Conservation (phyloP, 768 basidiomycete genomes). For the Cystobasidium onofrii region DNA sequence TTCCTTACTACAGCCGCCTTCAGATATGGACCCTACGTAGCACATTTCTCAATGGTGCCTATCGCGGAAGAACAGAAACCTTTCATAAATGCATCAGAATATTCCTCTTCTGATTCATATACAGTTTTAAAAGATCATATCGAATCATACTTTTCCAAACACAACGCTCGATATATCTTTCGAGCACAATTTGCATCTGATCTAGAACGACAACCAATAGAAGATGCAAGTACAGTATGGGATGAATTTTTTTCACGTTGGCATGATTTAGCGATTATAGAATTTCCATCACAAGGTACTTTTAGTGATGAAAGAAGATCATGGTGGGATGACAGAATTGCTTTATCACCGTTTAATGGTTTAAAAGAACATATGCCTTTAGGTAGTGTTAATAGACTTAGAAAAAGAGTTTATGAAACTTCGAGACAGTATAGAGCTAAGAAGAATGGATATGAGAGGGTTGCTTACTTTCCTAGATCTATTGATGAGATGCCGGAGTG, state of each 20-base stretch:
- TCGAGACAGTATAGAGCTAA: not conserved
- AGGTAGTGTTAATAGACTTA: conserved; percentile 28
- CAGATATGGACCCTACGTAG: conserved; percentile 27
- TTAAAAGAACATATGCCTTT: conserved; percentile 26
- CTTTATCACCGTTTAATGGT: conserved; percentile 33
- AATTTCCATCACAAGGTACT: conserved; percentile 20
- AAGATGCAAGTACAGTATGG: conserved; percentile 29
- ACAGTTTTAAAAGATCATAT: conserved; percentile 5
- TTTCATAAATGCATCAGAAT: not conserved
- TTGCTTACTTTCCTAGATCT: conserved; percentile 21
- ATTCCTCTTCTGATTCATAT: conserved; percentile 20
- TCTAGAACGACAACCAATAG: conserved; percentile 12
- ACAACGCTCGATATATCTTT: conserved; percentile 3
- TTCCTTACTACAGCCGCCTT: conserved; percentile 23
- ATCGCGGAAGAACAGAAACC: not conserved
- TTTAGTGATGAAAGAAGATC: conserved; percentile 4
- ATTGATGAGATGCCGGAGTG: conserved; percentile 34
- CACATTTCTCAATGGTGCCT: conserved; percentile 29
- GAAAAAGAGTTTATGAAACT: conserved; percentile 15
- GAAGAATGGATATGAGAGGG: conserved; percentile 11
- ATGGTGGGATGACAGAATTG: conserved; percentile 34
- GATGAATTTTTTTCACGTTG: conserved; percentile 29
- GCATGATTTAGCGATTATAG: conserved; percentile 26
- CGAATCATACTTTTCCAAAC: not conserved
- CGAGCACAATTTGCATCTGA: conserved; percentile 32